These are phyloP conservation scores for Huntiella omanensis DNA, from an alignment of 2,329 filamentous ascomycete genomes.

Conservation along the genomic window DNA sequence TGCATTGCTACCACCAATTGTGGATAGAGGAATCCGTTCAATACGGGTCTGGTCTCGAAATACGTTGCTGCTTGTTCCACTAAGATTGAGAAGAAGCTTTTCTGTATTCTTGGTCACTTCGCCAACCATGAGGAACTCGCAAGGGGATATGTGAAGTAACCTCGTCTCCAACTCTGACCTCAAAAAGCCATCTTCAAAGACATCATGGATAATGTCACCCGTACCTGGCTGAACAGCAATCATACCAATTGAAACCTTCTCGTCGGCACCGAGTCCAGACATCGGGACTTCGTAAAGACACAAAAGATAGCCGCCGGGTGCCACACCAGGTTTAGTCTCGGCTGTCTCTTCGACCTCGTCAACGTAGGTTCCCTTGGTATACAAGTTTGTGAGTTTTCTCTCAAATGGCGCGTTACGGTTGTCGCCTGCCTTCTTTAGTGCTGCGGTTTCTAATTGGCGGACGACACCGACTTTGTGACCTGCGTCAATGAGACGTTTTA, in stretches of 20 bases:
- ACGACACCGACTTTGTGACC: conserved; percentile 95
- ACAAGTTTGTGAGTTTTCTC: conserved; percentile 84
- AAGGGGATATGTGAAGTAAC: conserved; percentile 86
- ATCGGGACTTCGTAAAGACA: conserved; percentile 75
- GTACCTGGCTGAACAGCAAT: conserved; percentile 90
- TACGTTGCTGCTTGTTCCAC: conserved; percentile 73
- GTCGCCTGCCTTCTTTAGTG: conserved; percentile 84
- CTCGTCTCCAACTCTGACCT: conserved; percentile 86
- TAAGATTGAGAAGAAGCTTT: conserved; percentile 77
- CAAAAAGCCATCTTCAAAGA: conserved; percentile 97
- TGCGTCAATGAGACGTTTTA: conserved; percentile 77
- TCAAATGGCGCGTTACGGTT: conserved; percentile 87
- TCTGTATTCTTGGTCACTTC: conserved; percentile 79
- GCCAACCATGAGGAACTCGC: conserved; percentile 85
- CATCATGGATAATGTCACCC: conserved; percentile 87
- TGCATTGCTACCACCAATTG: not conserved
- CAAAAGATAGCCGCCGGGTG: conserved; percentile 69
- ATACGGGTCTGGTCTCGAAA: conserved; percentile 82
- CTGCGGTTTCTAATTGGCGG: conserved; percentile 83
- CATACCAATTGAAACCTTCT: conserved; percentile 81
- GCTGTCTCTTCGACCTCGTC: conserved; percentile 61
- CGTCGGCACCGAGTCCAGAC: conserved; percentile 62
- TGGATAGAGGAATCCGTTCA: conserved; percentile 39
- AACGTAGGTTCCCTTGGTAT: conserved; percentile 95
- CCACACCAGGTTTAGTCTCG: conserved; percentile 26